phyloP scores from a whole-genome alignment of 2,329 filamentous ascomycete genomes.

The Fusarium concolor region DNA sequence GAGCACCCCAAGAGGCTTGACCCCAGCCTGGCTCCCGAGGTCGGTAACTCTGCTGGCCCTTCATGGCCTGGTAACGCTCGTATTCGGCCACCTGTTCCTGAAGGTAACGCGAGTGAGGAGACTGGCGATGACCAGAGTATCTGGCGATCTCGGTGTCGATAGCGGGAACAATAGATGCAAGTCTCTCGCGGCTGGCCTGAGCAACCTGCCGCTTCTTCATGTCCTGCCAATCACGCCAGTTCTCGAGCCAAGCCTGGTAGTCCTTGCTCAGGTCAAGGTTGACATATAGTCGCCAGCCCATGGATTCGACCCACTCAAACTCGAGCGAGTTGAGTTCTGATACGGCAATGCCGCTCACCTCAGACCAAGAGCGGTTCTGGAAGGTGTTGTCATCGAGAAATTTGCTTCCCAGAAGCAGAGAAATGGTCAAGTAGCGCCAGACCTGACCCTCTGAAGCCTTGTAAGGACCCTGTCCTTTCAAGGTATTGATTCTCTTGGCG shows the following conservation, averaged over 20 bases:
- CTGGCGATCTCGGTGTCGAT: conserved; percentile 58
- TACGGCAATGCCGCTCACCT: conserved; percentile 91
- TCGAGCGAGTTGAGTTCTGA: conserved; percentile 87
- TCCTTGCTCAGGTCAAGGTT: conserved; percentile 83
- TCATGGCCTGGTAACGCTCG: conserved; percentile 61
- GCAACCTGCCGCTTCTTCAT: conserved; percentile 66
- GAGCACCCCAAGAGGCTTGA: conserved; percentile 60
- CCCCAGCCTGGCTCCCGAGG: conserved; percentile 60
- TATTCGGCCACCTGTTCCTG: conserved; percentile 68
- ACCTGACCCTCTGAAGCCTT: conserved; percentile 76
- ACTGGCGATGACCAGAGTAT: conserved; percentile 53
- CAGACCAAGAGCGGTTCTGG: conserved; percentile 96
- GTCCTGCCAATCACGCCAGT: conserved; percentile 68
- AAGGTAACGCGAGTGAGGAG: conserved; percentile 60
- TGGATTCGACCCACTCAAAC: conserved; percentile 86
- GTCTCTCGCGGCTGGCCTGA: conserved; percentile 62
- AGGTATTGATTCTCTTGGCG: conserved; percentile 82
- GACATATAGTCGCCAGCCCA: conserved; percentile 87
- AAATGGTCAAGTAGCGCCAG: conserved; percentile 88
- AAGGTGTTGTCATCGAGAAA: conserved; percentile 98
- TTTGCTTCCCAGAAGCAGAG: conserved; percentile 90
- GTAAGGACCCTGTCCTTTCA: conserved; percentile 68
- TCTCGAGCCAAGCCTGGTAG: conserved; percentile 71
- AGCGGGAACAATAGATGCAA: conserved; percentile 61
- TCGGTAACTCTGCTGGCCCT: conserved; percentile 57